Base-by-base conservation (phyloP, 148 eudicot species). In the Persicaria tinctoria region DNA sequence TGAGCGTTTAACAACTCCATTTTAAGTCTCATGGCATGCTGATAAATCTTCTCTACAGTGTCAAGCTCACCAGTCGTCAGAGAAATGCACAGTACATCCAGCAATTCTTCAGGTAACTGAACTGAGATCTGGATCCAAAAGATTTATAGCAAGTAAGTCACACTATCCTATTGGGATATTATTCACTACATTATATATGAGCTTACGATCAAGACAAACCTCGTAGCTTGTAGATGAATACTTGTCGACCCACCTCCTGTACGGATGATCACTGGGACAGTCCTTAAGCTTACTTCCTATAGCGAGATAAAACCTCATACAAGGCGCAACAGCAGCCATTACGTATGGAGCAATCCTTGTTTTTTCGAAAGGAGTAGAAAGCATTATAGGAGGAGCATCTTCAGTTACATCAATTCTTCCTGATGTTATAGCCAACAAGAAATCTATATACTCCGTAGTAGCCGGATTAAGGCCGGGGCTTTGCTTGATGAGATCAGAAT, bases 21-120 rank as follows among this genome's bases (percentile, higher is more conserved):
- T 76, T 91, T 95, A 66, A 89, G 90, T 81, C 83, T 93, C 93
- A 93, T 91, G 38, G 97, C 95, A 82, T 89, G 97, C 76, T 80
- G 86, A 79, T 93, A 93, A 8, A 93, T 91, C 84, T 91, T 93
- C 83, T 93, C 97, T 2, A 32, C 41, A 32, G 41, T 32, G 2
- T 32, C 41, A 32, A 93, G 90, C 83, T 93, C 97, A 80, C 89
- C 95, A 18, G 95, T 91, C 7, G 97, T 91, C 82, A 93, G 80
- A 55, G 97, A 85, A 74, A 87, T 93, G 76, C 95, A 89, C 74
- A 91, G 81, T 80, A 84, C 87, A 77, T 93, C 98, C 82, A 93
- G 85, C 78, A 89, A 85, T 45, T 91, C 93, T 80, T 93, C 98
- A 46, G 83, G 87, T 80, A 83, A 86, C 77, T 76, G 81, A 74